Evolutionary conservation across 345 rosid species (phyloP).

Genomic region (Dipteronia sinensis): DNA sequence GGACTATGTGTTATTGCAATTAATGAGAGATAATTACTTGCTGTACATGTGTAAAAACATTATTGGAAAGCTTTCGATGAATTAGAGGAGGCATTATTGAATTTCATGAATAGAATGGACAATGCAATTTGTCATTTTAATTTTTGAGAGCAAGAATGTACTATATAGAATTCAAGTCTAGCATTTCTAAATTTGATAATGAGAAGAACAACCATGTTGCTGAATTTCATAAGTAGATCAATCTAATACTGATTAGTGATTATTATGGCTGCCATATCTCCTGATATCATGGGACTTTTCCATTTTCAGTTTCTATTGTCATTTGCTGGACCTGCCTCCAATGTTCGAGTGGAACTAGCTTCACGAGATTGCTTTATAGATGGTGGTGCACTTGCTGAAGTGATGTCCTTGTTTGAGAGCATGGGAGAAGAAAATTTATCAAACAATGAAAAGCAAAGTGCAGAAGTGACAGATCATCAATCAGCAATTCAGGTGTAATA

Average conservation of each 20-base stretch:
- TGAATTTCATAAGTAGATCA: neutral
- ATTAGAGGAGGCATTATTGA: neutral
- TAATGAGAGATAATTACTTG: too few species aligned
- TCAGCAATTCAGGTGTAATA: conserved; percentile 51
- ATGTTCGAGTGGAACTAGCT: conserved; percentile 69
- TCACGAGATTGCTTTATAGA: conserved; percentile 47
- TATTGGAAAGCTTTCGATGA: too few species aligned
- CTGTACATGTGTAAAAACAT: too few species aligned
- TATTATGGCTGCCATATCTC: conserved; percentile 4
- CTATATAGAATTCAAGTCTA: neutral
- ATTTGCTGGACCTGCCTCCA: conserved; percentile 90
- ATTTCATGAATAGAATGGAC: neutral
- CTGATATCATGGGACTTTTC: conserved; percentile 14
- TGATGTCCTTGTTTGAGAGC: conserved; percentile 64
- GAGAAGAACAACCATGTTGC: neutral
- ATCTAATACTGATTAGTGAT: neutral
- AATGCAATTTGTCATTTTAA: neutral
- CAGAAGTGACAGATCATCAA: conserved; percentile 27
- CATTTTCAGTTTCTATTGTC: conserved; percentile 60
- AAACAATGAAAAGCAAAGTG: conserved; percentile 30
- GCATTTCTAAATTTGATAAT: neutral
- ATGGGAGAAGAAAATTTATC: conserved; percentile 32
- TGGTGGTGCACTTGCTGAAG: conserved; percentile 78
- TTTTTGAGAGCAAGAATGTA: neutral
- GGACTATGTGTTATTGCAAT: neutral